Evolutionary conservation across 106 monocot species (phyloP), one percentile per base, ranked within the genome.

Genomic region (Apostasia ramifera): DNA sequence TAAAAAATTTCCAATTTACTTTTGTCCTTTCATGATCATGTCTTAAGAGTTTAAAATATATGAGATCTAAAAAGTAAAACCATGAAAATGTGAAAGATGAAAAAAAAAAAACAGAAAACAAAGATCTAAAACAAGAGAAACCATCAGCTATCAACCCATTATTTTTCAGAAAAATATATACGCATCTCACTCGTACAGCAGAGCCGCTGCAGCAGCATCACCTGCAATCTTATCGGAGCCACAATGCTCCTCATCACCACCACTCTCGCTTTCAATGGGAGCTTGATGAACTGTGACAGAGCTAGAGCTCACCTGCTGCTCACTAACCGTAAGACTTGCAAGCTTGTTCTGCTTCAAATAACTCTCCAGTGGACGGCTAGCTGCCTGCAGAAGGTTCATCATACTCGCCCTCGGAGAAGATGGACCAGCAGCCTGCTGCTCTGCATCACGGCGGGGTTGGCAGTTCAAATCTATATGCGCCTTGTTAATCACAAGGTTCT

Each of bases 321-420:
- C 91, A 13, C 76, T 57, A 1, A 66, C 66, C 8, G 65, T 9
- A 73, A 90, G 68, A 55, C 80, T 83, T 10, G 77, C 72, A 15
- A 82, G 71, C 1, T 81, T 92, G 47, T 86, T 88, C 80, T 83
- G 81, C 76, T 91, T 88, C 57, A 86, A 66, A 81, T 91, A 95
- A 9, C 45, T 78, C 59, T 95, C 91, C 8, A 95, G 50, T 2
- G 91, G 91, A 15, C 76, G 78, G 55, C 52, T 78, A 0, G 94
- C 91, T 40, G 73, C 94, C 55, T 88, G 77, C 39, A 91, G 80
- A 63, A 91, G 87, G 67, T 59, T 68, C 70, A 86, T 84, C 89
- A 89, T 89, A 72, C 84, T 97, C 40, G 70, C 50, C 54, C 12
- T 71, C 0, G 80, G 63, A 8, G 58, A 62, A n/a, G 72, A 68